phyloP scores from a whole-genome alignment of 371 early-diverging fungal genomes.

The Mucor mucedo region DNA sequence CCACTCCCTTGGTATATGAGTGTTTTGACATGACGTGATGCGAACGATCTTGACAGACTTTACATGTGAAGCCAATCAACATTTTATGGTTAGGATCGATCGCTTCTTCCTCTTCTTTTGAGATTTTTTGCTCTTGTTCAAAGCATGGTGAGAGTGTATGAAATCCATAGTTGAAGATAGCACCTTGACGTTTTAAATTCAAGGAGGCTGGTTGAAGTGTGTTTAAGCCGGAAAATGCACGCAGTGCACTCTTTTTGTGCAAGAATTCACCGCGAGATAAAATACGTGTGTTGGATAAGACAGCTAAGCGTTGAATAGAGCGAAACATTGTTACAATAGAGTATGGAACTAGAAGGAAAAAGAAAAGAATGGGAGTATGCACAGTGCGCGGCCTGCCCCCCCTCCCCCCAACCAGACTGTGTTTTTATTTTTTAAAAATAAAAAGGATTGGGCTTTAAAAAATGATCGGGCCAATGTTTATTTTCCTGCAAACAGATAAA shows the following conservation, averaged over 20 bases:
- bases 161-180: not conserved
- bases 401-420: too few relatives aligned
- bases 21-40: slow-evolving; percentile 90
- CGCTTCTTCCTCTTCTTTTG: slow-evolving; percentile 10
- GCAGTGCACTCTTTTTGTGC: not conserved
- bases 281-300: not conserved
- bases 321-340: not conserved
- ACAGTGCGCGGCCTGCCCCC: too few relatives aligned
- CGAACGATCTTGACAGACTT: slow-evolving; percentile 84
- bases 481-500: too few relatives aligned
- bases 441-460: too few relatives aligned
- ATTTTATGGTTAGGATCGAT: slow-evolving; percentile 63
- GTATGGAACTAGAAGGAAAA: too few relatives aligned
- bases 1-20: slow-evolving; percentile 91
- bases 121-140: not conserved
- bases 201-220: too few relatives aligned
- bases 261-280: not conserved
- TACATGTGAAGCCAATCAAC: slow-evolving; percentile 93
- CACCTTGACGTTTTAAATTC: not conserved
- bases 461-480: too few relatives aligned
- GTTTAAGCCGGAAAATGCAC: too few relatives aligned
- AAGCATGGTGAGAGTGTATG: slow-evolving; percentile 1
- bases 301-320: not conserved
- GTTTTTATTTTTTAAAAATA: too few relatives aligned
- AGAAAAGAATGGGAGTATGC: too few relatives aligned